Evolutionary conservation across 2,329 filamentous ascomycete genomes (phyloP), one percentile per base, ranked within the genome.

Genomic region (Aspergillus fumigatiaffinis): DNA sequence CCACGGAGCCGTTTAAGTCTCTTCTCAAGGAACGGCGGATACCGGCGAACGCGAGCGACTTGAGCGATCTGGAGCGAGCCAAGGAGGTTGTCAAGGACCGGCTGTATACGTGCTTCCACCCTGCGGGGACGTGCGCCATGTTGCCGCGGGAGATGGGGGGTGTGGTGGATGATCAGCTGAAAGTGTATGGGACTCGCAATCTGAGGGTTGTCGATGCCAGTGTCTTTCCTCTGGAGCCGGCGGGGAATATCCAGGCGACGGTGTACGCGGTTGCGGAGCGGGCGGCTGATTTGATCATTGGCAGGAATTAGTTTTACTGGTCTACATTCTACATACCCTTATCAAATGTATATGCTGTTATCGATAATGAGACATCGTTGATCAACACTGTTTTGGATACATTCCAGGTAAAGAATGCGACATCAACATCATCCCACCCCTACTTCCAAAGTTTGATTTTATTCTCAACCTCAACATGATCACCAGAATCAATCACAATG

Each of bases 261-360:
- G 60, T 75, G n/a, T 78, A 73, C 68, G 68, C 69, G 3, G 63
- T 72, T 23, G 71, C 68, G 0, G 71, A 73, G 59, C 68, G 67
- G 50, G 70, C 66, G 2, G 65, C 67, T 0, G 71, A 71, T 61
- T 52, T 71, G 10, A 68, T 70, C 5, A 3, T 38, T n/a, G 5
- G 29, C 4, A 14, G 14, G 3, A 17, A 6, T 35, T 35, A 35
- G 32, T 35, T 5, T 14, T 17, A 35, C 32, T n/a, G n/a, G n/a
- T n/a, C n/a, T n/a, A n/a, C n/a, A n/a, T n/a, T n/a, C n/a, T n/a
- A n/a, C n/a, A n/a, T n/a, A n/a, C n/a, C n/a, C n/a, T n/a, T n/a
- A n/a, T n/a, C n/a, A n/a, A n/a, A n/a, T n/a, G n/a, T n/a, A n/a
- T n/a, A 35, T 14, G 32, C 32, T 35, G 32, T 14, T 38, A 38